Evolutionary conservation across 2,329 filamentous ascomycete species (phyloP).

Genomic region (Myriosclerotinia scirpicola): DNA sequence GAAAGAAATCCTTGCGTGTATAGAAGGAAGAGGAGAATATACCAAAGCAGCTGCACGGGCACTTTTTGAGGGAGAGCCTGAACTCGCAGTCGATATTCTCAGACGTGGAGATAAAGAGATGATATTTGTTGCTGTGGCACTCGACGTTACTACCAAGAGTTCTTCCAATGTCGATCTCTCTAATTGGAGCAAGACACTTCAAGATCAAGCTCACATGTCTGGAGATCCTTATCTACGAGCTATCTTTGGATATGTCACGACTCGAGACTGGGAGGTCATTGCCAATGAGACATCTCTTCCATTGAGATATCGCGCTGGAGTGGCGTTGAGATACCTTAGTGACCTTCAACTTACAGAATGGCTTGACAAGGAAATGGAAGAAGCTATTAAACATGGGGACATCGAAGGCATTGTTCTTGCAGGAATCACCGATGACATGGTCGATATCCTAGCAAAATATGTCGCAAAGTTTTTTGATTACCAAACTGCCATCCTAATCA

Average conservation of each 20-base stretch:
- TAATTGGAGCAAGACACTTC: constrained; percentile 37
- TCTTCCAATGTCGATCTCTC: constrained; percentile 43
- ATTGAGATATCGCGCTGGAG: constrained; percentile 70
- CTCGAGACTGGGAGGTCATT: constrained; percentile 72
- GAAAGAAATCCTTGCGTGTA: constrained; percentile 47
- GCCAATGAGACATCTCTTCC: constrained; percentile 72
- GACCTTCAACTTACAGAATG: constrained; percentile 65
- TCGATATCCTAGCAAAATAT: constrained; percentile 75
- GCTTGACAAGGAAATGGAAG: constrained; percentile 63
- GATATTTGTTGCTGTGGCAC: constrained; percentile 64
- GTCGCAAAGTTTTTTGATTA: constrained; percentile 74
- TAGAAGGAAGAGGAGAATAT: constrained; percentile 53
- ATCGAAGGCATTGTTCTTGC: constrained; percentile 77
- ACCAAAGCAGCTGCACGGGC: constrained; percentile 77
- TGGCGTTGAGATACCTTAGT: constrained; percentile 67
- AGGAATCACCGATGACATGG: constrained; percentile 69
- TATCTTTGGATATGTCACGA: constrained; percentile 75
- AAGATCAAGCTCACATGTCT: constrained; percentile 46
- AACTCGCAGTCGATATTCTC: constrained; percentile 68
- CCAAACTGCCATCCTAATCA: constrained; percentile 74
- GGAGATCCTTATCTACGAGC: constrained; percentile 78
- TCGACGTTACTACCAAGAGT: constrained; percentile 61
- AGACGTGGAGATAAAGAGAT: constrained; percentile 67
- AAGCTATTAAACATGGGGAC: constrained; percentile 64
- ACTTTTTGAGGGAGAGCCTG: constrained; percentile 69